phyloP scores from a whole-genome alignment of 257 asterid species.

The Striga asiatica region DNA sequence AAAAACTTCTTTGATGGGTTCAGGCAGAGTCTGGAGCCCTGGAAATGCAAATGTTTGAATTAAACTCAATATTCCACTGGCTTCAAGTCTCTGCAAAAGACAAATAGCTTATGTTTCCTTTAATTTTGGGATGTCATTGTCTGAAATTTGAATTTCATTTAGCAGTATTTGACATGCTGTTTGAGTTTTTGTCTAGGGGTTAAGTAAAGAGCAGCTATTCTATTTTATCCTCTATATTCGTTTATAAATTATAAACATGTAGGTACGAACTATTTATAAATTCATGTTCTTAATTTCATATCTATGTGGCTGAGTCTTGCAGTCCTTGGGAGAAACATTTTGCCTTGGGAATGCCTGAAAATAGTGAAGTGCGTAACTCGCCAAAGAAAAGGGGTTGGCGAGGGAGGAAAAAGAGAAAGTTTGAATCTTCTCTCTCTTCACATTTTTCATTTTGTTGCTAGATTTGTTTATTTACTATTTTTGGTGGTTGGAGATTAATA shows the following conservation, averaged over 20 bases:
- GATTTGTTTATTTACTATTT: neutral
- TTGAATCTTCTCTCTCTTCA: constrained; percentile 24
- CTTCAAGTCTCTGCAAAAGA: neutral
- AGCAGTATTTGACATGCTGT: neutral
- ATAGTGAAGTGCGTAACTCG: constrained; percentile 27
- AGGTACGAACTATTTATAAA: neutral
- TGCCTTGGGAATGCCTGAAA: constrained; percentile 33
- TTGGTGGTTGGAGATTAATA: neutral
- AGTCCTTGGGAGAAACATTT: constrained; percentile 50
- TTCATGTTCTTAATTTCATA: neutral
- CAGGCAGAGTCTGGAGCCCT: constrained; percentile 1
- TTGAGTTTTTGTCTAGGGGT: neutral
- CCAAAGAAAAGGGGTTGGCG: constrained; percentile 37
- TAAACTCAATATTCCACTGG: constrained; percentile 11
- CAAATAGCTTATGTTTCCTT: constrained; percentile 1
- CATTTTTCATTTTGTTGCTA: constrained; percentile 8
- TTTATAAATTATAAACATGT: constrained; percentile 1
- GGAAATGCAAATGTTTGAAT: constrained; percentile 8
- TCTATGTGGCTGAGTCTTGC: constrained; percentile 13
- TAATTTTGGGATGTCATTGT: constrained; percentile 8
- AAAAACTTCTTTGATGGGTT: neutral
- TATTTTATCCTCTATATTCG: neutral
- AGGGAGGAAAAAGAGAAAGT: constrained; percentile 81
- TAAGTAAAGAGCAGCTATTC: constrained; percentile 1
- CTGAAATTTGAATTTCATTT: neutral